These are phyloP conservation scores for Myxozyma neglecta DNA, from an alignment of 805 yeast genomes.

Conservation along the genomic window DNA sequence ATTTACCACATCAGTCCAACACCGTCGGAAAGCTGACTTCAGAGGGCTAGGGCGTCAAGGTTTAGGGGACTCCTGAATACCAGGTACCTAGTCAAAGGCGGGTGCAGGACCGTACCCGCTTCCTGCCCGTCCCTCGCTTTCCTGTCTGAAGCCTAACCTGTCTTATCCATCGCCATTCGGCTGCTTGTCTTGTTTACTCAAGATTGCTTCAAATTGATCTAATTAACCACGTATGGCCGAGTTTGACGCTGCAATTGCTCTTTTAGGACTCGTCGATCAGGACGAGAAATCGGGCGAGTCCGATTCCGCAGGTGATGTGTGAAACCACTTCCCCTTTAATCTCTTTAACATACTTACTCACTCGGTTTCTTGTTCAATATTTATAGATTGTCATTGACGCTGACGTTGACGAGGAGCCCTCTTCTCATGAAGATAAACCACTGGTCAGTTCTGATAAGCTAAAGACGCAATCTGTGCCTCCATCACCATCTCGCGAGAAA, in stretches of 20 bases:
- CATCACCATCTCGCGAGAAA: no score
- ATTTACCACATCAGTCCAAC: neutral
- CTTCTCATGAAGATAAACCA: no score
- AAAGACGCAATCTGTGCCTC: no score
- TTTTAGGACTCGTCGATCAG: slow-evolving; percentile 30
- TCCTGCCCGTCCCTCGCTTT: neutral
- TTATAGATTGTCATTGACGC: neutral
- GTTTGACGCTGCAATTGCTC: slow-evolving; percentile 31
- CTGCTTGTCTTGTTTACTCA: neutral
- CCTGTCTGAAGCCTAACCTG: neutral
- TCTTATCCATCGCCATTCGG: neutral
- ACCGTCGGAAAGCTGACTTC: neutral
- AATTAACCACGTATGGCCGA: slow-evolving; percentile 19
- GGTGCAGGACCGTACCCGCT: neutral
- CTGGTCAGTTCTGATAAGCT: no score
- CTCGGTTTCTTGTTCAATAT: neutral
- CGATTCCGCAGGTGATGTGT: slow-evolving; percentile 8
- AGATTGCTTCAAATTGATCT: neutral
- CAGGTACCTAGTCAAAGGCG: slow-evolving; percentile 1
- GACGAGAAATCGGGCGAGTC: slow-evolving; percentile 23
- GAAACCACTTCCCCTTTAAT: neutral
- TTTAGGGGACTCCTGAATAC: slow-evolving; percentile 18
- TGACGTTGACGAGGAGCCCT: no score
- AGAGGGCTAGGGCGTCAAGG: slow-evolving; percentile 1
- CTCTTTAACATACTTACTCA: neutral